These are phyloP conservation scores for Hypoxylon sp. DNA, from an alignment of 2,329 filamentous ascomycete genomes.

Conservation along the genomic window DNA sequence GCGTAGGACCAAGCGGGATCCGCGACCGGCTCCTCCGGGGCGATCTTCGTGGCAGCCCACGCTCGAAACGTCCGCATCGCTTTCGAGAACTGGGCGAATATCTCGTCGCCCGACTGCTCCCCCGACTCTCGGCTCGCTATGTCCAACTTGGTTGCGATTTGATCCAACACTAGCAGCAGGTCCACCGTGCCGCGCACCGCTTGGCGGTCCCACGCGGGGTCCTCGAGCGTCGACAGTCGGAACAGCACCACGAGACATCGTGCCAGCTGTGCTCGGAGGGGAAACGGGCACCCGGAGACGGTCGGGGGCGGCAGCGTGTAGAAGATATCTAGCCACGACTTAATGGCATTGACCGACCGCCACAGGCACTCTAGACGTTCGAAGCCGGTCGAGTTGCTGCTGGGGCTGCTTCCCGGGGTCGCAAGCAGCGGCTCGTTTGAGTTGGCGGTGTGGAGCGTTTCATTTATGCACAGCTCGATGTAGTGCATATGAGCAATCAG, in stretches of 20 bases:
- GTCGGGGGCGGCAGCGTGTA: slow-evolving; percentile 44
- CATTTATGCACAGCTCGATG: slow-evolving; percentile 39
- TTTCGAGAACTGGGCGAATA: slow-evolving; percentile 22
- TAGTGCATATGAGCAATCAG: slow-evolving; percentile 46
- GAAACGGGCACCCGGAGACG: slow-evolving; percentile 51
- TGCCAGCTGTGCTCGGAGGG: slow-evolving; percentile 54
- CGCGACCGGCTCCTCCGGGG: neutral
- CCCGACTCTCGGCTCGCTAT: slow-evolving; percentile 45
- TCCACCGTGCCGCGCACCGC: slow-evolving; percentile 51
- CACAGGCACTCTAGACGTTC: slow-evolving; percentile 52
- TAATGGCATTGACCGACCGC: slow-evolving; percentile 51
- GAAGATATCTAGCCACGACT: slow-evolving; percentile 51
- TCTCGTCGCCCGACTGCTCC: slow-evolving; percentile 47
- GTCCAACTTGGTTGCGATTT: slow-evolving; percentile 48
- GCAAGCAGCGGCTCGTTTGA: slow-evolving; percentile 35
- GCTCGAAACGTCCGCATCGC: slow-evolving; percentile 19
- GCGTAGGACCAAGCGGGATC: slow-evolving; percentile 4
- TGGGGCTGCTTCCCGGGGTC: slow-evolving; percentile 23
- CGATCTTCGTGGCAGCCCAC: slow-evolving; percentile 7
- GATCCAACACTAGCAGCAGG: slow-evolving; percentile 49
- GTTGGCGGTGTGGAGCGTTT: slow-evolving; percentile 45
- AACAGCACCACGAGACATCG: slow-evolving; percentile 52
- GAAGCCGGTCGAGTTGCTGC: slow-evolving; percentile 41
- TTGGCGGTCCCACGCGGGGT: slow-evolving; percentile 55
- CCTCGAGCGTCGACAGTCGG: slow-evolving; percentile 52